These are phyloP conservation scores for Rhododendron henanense DNA, from an alignment of 148 eudicot species.

Conservation along the genomic window DNA sequence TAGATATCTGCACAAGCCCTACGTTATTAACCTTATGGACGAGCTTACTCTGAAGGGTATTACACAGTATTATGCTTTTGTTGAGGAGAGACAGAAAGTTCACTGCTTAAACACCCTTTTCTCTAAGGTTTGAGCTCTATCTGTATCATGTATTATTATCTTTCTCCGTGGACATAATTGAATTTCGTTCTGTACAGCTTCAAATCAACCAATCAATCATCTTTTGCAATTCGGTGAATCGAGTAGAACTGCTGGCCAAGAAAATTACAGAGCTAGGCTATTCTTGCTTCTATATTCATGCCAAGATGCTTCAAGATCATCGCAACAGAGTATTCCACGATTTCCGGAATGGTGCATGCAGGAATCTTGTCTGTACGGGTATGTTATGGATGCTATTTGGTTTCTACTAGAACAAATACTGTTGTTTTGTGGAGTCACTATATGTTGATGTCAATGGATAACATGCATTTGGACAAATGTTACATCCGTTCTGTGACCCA, in stretches of 20 bases:
- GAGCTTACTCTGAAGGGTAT: constrained; percentile 94
- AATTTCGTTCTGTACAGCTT: constrained; percentile 45
- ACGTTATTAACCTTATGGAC: constrained; percentile 83
- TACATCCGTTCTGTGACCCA: not conserved
- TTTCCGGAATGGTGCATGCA: constrained; percentile 90
- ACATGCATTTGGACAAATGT: not conserved
- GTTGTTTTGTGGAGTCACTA: not conserved
- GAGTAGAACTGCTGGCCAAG: constrained; percentile 88
- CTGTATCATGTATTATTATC: not conserved
- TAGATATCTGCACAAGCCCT: constrained; percentile 62
- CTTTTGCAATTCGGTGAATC: constrained; percentile 91
- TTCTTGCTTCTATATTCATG: constrained; percentile 91
- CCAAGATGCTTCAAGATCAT: constrained; percentile 95
- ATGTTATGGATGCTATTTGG: constrained; percentile 15
- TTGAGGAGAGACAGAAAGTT: constrained; percentile 89
- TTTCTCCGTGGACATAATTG: not conserved
- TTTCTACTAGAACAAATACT: not conserved
- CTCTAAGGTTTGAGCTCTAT: constrained; percentile 65
- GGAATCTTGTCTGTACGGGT: constrained; percentile 97
- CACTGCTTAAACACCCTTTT: constrained; percentile 87
- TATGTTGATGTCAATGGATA: not conserved
- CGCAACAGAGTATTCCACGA: constrained; percentile 90
- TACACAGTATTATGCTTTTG: constrained; percentile 82
- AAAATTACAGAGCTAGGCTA: constrained; percentile 88
- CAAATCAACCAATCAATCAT: constrained; percentile 96